Conservation (phyloP, 2,329 filamentous ascomycete species). For the Hymenoscyphus salicellus region DNA sequence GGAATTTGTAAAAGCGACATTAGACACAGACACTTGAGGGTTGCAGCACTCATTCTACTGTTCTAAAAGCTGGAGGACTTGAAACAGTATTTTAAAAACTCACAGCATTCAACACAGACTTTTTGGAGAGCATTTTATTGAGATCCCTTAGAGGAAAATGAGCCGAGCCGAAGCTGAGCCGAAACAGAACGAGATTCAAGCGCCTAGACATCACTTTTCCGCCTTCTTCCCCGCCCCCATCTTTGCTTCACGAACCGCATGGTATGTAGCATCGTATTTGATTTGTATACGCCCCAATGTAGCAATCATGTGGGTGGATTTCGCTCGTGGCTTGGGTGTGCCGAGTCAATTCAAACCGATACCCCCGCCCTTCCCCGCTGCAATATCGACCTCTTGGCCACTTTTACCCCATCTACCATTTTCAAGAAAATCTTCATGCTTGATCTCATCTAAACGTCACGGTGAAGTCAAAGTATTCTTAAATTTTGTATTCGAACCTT, state of each 20-base stretch:
- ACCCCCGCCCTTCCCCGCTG: not conserved
- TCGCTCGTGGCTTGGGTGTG: not conserved
- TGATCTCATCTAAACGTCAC: too few relatives aligned
- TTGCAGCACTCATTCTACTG: too few relatives aligned
- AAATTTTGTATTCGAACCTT: not conserved
- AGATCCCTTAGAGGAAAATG: not conserved
- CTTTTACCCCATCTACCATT: not conserved
- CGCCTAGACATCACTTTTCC: too few relatives aligned
- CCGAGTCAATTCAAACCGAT: not conserved
- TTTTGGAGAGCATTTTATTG: not conserved
- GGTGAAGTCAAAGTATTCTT: not conserved
- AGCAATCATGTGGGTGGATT: too few relatives aligned
- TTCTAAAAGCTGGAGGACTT: too few relatives aligned
- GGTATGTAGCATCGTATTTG: too few relatives aligned
- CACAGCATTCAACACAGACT: too few relatives aligned
- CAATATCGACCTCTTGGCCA: not conserved
- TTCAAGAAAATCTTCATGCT: not conserved
- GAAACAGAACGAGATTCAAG: not conserved
- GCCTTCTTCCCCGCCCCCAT: not conserved
- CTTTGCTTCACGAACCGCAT: not conserved
- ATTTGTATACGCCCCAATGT: too few relatives aligned
- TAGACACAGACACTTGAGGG: not conserved
- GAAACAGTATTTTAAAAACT: too few relatives aligned
- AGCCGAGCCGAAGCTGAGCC: not conserved
- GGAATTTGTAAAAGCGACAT: too few relatives aligned